phyloP scores from a whole-genome alignment of 352 stramenopile genomes.

The Globisporangium cystogenes region DNA sequence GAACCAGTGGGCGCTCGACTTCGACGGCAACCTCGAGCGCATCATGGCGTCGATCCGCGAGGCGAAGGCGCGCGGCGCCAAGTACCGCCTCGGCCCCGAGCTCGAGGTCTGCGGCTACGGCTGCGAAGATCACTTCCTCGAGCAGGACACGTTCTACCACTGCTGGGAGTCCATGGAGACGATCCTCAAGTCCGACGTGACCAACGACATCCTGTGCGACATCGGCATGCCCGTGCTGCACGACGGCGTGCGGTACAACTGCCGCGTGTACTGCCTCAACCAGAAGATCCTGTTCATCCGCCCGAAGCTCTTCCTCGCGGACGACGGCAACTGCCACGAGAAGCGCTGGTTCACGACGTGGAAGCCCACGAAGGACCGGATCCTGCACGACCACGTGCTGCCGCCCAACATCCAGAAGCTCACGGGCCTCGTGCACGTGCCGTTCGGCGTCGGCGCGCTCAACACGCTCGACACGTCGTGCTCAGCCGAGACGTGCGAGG shows the following conservation, averaged over 20 bases:
- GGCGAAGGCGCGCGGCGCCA: constrained; percentile 79
- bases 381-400: constrained; percentile 74
- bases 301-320: constrained; percentile 92
- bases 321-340: constrained; percentile 98
- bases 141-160: constrained; percentile 97
- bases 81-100: constrained; percentile 97
- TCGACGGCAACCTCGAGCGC: constrained; percentile 96
- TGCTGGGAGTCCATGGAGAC: constrained; percentile 94
- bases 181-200: constrained; percentile 85
- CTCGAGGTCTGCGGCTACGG: constrained; percentile 98
- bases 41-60: constrained; percentile 88
- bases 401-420: constrained; percentile 77
- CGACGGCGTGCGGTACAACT: constrained; percentile 97
- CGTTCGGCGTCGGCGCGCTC: constrained; percentile 80
- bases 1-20: constrained; percentile 99
- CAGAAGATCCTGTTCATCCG: constrained; percentile 92
- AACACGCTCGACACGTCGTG: constrained; percentile 83
- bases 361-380: constrained; percentile 45
- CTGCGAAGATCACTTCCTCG: constrained; percentile 99
- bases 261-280: constrained; percentile 93
- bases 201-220: constrained; percentile 94
- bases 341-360: constrained; percentile 90
- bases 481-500: constrained; percentile 96
- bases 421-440: constrained; percentile 73
- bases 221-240: constrained; percentile 98